Evolutionary conservation across 257 asterid genomes (phyloP).

Genomic region (Solanum neorickii): DNA sequence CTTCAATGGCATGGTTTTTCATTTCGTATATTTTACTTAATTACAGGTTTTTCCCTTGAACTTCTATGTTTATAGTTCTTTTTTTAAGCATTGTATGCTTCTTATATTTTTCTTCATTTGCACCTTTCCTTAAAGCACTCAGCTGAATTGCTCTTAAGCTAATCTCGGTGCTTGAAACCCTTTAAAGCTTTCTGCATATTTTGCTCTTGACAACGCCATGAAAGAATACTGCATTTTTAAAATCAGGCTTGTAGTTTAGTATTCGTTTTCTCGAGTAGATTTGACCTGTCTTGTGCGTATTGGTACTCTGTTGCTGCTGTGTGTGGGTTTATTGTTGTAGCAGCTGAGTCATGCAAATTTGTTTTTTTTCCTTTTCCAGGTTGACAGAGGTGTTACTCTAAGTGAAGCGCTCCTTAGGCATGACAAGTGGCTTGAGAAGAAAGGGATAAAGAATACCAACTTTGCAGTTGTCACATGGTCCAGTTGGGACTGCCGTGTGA

Average conservation of each 20-base stretch:
- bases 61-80: background rate
- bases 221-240: background rate
- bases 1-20: background rate
- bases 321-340: background rate
- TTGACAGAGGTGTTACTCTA: constrained; percentile 71
- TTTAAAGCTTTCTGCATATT: background rate
- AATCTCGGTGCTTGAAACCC: background rate
- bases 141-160: background rate
- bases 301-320: background rate
- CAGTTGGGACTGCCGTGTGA: constrained; percentile 90
- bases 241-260: background rate
- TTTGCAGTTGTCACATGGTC: constrained; percentile 95
- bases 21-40: background rate
- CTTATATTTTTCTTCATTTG: background rate
- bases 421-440: constrained; percentile 82
- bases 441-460: constrained; percentile 63
- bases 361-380: constrained; percentile 22
- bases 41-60: background rate
- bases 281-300: background rate
- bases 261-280: background rate
- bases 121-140: background rate
- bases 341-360: background rate
- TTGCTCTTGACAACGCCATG: background rate
- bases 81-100: background rate
- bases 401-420: constrained; percentile 78